Base-by-base conservation (phyloP, 768 basidiomycete species). In the Amanita jacksonii region DNA sequence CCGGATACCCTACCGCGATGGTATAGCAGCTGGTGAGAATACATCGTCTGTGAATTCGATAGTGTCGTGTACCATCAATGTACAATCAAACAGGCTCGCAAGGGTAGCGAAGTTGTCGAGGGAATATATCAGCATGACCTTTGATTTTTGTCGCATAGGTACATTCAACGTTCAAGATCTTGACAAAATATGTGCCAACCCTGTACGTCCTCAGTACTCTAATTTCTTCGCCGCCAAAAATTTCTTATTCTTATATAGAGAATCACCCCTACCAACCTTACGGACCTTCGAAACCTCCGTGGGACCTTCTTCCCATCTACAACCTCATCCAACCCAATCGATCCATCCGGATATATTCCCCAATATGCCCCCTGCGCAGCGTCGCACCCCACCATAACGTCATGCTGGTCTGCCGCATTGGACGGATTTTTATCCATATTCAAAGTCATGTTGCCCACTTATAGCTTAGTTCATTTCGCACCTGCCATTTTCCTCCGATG, bases 401-500 rank as follows among this genome's bases (percentile, higher is more conserved):
- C 70, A 7, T 91, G 87, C 58, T 53, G 64, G 5, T 59, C 65
- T 8, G 78, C 79, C 2, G 76, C 75, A 9, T 49, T 81, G n/a
- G 73, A 76, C 30, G 79, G 90, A 22, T 85, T 92, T 61, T 72
- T 82, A 51, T 66, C 74, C 13, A 90, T 96, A 5, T 85, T 83
- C 59, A 77, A 74, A 62, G 93, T 76, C 85, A 90, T 86, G 64
- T 59, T 85, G 34, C 84, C 79, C 3, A 76, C 82, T 31, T 98
- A 98, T 53, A 82, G 87, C 16, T 91, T 88, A 0, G 63, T 98
- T 23, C 94, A 97, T 59, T 74, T 96, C 47, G 76, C 96, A 22
- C 93, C 94, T 1, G 72, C 82, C 37, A 64, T 97, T 8, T 65
- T 96, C 4, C 89, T 98, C 62, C 85, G 88, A 53, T 69, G 83